A percentile compares a stretch with the other conserved stretches of the same genome.
phyloP scores from a whole-genome alignment of 2,329 filamentous ascomycete genomes.

The Ramularia endophylla region DNA sequence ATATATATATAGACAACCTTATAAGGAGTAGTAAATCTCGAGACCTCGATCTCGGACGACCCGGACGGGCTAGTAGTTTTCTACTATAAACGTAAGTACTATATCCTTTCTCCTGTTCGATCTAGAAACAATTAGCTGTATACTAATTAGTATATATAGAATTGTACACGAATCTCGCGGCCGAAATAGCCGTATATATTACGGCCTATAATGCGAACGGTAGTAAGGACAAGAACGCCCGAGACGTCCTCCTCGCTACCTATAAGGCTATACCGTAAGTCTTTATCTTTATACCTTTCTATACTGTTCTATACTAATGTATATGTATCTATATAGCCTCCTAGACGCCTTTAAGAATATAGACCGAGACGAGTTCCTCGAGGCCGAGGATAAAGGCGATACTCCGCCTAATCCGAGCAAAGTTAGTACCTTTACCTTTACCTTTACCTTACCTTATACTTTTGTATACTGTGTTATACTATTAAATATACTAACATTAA shows the following conservation, averaged over 20 bases:
- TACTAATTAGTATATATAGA: not conserved
- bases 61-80: not conserved
- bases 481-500: not conserved
- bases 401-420: not conserved
- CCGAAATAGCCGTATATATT: not conserved
- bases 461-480: not conserved
- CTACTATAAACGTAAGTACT: not conserved
- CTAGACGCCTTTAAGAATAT: not conserved
- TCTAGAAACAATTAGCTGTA: not conserved
- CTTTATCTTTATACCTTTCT: not conserved
- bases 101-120: not conserved
- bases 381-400: not conserved
- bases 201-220: not conserved
- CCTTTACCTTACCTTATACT: too few relatives aligned
- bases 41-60: not conserved
- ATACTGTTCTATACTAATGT: not conserved
- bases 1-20: not conserved
- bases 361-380: not conserved
- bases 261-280: not conserved
- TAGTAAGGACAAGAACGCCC: not conserved
- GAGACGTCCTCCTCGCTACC: not conserved
- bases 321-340: not conserved
- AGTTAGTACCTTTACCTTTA: not conserved
- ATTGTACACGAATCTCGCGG: not conserved
- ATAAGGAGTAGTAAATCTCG: not conserved